A percentile compares a stretch with the other conserved stretches of the same genome.
These are phyloP conservation scores for Pistacia integerrima DNA, from an alignment of 345 rosid genomes.

Conservation along the genomic window DNA sequence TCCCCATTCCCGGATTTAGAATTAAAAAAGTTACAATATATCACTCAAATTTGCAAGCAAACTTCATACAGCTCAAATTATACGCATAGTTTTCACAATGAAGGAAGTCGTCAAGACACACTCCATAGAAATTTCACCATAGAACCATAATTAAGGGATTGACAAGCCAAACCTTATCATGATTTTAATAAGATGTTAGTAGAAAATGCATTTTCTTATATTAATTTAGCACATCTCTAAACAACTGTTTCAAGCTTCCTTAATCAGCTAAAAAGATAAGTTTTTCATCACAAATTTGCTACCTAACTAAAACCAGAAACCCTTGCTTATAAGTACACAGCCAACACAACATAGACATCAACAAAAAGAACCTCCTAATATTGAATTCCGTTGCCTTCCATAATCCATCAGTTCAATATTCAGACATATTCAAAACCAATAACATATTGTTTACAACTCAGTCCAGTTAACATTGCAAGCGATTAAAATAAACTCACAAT, in stretches of 20 bases:
- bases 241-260: slow-evolving; percentile 8
- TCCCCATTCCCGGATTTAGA: slow-evolving; percentile 4
- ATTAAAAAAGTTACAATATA: slow-evolving; percentile 4
- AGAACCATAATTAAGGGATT: slow-evolving; percentile 6
- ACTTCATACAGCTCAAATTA: neutral
- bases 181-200: neutral
- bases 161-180: neutral
- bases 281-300: neutral
- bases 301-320: slow-evolving; percentile 5
- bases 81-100: neutral
- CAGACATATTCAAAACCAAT: slow-evolving; percentile 23
- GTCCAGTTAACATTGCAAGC: slow-evolving; percentile 23
- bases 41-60: slow-evolving; percentile 14
- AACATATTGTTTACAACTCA: slow-evolving; percentile 24
- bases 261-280: slow-evolving; percentile 6
- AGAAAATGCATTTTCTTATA: neutral
- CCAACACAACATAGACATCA: slow-evolving; percentile 12
- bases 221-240: slow-evolving; percentile 8
- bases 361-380: slow-evolving; percentile 2
- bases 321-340: slow-evolving; percentile 6
- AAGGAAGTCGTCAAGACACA: slow-evolving; percentile 4
- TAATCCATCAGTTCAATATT: neutral
- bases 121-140: neutral
- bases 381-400: neutral
- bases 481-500: slow-evolving; percentile 22